Conservation (phyloP, 225 moss, liverwort and hornwort genomes). For the Sphagnum tenellum region DNA sequence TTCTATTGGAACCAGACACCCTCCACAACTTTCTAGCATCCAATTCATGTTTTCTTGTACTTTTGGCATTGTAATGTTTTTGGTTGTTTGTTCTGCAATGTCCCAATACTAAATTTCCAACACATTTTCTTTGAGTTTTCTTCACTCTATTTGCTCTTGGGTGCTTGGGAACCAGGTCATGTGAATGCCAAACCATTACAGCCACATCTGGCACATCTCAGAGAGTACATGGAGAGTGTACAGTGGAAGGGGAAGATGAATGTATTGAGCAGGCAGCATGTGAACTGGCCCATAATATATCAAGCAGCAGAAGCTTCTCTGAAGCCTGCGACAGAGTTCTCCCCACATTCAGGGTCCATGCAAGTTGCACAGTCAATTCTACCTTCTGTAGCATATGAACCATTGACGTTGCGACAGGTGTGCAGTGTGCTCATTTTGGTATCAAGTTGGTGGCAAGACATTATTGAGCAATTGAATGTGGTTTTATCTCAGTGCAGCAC, state of each 20-base stretch:
- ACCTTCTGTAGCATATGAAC: slow-evolving; percentile 45
- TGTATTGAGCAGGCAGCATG: slow-evolving; percentile 64
- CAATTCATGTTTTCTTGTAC: too few species aligned
- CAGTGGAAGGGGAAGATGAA: slow-evolving; percentile 50
- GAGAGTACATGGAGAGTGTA: slow-evolving; percentile 23
- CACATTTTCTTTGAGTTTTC: too few species aligned
- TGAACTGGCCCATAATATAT: slow-evolving; percentile 66
- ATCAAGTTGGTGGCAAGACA: not conserved
- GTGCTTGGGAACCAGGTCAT: too few species aligned
- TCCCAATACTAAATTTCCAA: too few species aligned
- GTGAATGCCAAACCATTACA: slow-evolving; percentile 2
- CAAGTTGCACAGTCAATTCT: slow-evolving; percentile 24
- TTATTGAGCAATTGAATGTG: not conserved
- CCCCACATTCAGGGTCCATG: slow-evolving; percentile 26
- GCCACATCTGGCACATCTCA: slow-evolving; percentile 15
- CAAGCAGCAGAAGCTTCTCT: slow-evolving; percentile 54
- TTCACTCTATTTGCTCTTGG: too few species aligned
- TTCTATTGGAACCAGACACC: not conserved
- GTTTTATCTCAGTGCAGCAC: not conserved
- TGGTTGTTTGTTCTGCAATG: too few species aligned
- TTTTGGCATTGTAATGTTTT: too few species aligned
- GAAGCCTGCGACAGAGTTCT: slow-evolving; percentile 32
- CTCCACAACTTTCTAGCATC: too few species aligned
- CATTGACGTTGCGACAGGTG: slow-evolving; percentile 54
- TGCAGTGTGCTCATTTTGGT: slow-evolving; percentile 8